phyloP scores from a whole-genome alignment of 228 moss, liverwort and hornwort species.

The Sphagnum fallax region DNA sequence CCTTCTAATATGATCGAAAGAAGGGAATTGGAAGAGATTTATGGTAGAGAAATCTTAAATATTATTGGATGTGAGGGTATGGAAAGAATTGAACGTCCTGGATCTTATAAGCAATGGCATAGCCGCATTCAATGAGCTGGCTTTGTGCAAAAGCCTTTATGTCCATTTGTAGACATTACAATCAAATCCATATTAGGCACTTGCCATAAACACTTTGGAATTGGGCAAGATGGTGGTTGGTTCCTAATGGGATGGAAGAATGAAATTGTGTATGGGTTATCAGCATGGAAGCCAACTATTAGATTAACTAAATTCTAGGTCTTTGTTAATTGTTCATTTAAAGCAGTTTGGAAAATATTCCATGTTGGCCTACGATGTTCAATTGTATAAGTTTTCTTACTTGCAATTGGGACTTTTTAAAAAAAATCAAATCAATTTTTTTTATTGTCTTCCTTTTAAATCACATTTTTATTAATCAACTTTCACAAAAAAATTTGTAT shows the following conservation, averaged over 20 bases:
- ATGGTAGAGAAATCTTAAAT: conserved; percentile 71
- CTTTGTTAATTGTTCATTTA: no score
- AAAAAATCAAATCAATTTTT: no score
- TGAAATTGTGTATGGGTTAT: conserved; percentile 25
- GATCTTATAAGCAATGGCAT: conserved; percentile 80
- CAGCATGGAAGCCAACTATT: conserved; percentile 12
- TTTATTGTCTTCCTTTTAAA: no score
- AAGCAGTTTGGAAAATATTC: no score
- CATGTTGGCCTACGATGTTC: no score
- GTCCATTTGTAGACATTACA: conserved; percentile 2
- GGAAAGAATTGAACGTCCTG: conserved; percentile 77
- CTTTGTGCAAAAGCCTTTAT: conserved; percentile 50
- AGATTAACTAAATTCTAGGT: no score
- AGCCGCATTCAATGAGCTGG: conserved; percentile 69
- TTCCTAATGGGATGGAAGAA: conserved; percentile 44
- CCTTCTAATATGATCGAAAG: conserved; percentile 30
- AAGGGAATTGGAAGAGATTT: conserved; percentile 32
- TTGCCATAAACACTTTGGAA: conserved; percentile 42
- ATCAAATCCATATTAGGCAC: conserved; percentile 16
- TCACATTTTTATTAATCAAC: no score
- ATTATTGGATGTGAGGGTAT: conserved; percentile 79
- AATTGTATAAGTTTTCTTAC: no score
- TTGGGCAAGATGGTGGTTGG: conserved; percentile 34
- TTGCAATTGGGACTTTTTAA: no score
- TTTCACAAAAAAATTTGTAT: no score